phyloP scores from a whole-genome alignment of 192 early-diverging fungal genomes.

The Diversispora eburnea region DNA sequence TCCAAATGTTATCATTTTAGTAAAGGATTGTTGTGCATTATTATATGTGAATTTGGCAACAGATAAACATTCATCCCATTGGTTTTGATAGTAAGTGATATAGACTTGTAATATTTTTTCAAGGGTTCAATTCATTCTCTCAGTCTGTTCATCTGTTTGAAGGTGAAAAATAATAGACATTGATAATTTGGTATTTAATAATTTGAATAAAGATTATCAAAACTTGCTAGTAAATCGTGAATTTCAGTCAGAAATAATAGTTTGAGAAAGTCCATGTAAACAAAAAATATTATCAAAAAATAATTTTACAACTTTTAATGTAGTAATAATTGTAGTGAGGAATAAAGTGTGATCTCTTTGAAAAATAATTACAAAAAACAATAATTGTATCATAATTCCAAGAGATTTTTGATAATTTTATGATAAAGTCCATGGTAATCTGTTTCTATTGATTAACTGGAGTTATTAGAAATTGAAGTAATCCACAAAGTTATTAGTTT shows the following conservation, averaged over 20 bases:
- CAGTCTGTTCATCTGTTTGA: slow-evolving; percentile 36
- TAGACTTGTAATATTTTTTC: slow-evolving; percentile 33
- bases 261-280: no score
- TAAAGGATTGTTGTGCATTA: slow-evolving; percentile 30
- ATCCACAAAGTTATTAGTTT: slow-evolving; percentile 28
- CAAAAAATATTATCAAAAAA: no score
- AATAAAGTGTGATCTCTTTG: no score
- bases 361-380: no score
- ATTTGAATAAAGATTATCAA: slow-evolving; percentile 32
- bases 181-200: slow-evolving; percentile 35
- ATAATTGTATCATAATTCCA: slow-evolving; percentile 31
- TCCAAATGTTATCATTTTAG: background rate
- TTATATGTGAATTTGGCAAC: slow-evolving; percentile 54
- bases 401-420: slow-evolving; percentile 23
- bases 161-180: slow-evolving; percentile 35
- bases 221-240: slow-evolving; percentile 43
- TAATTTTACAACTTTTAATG: no score
- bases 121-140: slow-evolving; percentile 25
- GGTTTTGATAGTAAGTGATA: slow-evolving; percentile 32
- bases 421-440: slow-evolving; percentile 43
- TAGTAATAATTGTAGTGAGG: no score
- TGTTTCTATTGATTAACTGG: slow-evolving; percentile 33
- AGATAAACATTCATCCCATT: slow-evolving; percentile 45
- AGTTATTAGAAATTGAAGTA: slow-evolving; percentile 30
- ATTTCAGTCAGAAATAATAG: slow-evolving; percentile 49